Evolutionary conservation across 257 asterid genomes (phyloP), one percentile per base, ranked within the genome.

Genomic region (Buddleja alternifolia): DNA sequence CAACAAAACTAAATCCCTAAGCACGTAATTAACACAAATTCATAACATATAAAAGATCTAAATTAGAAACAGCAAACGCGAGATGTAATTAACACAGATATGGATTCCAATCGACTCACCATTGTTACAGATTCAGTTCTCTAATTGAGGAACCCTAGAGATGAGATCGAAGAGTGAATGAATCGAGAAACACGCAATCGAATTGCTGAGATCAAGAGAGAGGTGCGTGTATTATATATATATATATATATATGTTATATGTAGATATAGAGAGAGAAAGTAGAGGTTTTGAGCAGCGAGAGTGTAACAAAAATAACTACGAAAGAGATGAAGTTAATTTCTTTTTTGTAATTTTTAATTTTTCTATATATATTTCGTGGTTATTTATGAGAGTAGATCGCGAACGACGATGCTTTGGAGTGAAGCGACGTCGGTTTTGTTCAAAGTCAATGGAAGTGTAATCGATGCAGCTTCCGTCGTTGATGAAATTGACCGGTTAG

Each of bases 91-190:
- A 42, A 68, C 42, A 23, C 25, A 52, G 21, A 69, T 37, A 59
- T 3, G 51, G 45, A 50, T 50, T 69, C 39, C 70, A 61, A 70
- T 48, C 16, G 65, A 10, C 83, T 79, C 79, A 80, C 88, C 88
- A 83, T 83, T 74, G 74, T 37, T 29, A 60, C 29, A 62, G 46
- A n/a, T n/a, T 42, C 55, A 63, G 74, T 60, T 70, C 59, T 24
- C 69, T 63, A 62, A 71, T 44, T 60, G 63, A 48, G 66, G 63
- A 72, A 60, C 68, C 70, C 73, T 32, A 42, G 75, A 76, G 79
- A 81, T 55, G 23, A 71, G 70, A 72, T 64, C 72, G 67, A 71
- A 53, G 73, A 69, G 72, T 53, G 52, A 60, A 44, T 53, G 57
- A 67, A 36, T 21, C 64, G 65, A 39, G 60, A 57, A 66, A 52